A percentile compares a stretch with the other conserved stretches of the same genome.
phyloP scores from a whole-genome alignment of 2,329 filamentous ascomycete genomes.

The Annulohypoxylon truncatum region DNA sequence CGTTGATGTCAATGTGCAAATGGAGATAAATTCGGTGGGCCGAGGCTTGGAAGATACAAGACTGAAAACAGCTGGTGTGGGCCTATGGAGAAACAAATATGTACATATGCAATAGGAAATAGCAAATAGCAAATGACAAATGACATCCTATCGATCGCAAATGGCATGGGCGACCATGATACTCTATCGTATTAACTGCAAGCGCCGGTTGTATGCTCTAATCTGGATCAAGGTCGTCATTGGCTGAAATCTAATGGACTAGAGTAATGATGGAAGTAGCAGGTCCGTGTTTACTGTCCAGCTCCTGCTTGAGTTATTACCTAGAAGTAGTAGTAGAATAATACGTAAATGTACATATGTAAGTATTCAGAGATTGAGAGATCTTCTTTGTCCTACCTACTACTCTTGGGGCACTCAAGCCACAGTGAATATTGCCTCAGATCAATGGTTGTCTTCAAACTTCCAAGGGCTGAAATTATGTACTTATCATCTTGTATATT shows the following conservation, averaged over 20 bases:
- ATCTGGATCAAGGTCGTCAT: slow-evolving; percentile 24
- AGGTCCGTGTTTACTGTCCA: slow-evolving; percentile 26
- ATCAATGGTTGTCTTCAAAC: neutral
- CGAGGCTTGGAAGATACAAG: slow-evolving; percentile 10
- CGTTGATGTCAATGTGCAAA: neutral
- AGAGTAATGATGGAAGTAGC: slow-evolving; percentile 21
- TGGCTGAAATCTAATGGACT: slow-evolving; percentile 31
- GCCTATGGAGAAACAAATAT: neutral
- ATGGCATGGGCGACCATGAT: slow-evolving; percentile 11
- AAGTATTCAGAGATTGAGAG: neutral
- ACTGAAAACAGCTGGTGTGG: slow-evolving; percentile 23
- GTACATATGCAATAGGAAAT: neutral
- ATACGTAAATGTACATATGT: too few species aligned
- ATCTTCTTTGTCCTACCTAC: slow-evolving; percentile 13
- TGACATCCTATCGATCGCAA: slow-evolving; percentile 12
- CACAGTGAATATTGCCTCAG: neutral
- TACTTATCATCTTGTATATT: neutral
- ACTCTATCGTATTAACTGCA: slow-evolving; percentile 13
- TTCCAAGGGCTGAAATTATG: neutral
- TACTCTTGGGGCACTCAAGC: neutral
- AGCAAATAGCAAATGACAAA: slow-evolving; percentile 14
- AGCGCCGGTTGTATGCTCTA: slow-evolving; percentile 32
- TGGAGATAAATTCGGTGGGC: slow-evolving; percentile 11
- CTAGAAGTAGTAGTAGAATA: too few species aligned
- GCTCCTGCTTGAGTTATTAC: too few species aligned